phyloP scores from a whole-genome alignment of 208 protist genomes.

The Crithidia acanthocephali region DNA sequence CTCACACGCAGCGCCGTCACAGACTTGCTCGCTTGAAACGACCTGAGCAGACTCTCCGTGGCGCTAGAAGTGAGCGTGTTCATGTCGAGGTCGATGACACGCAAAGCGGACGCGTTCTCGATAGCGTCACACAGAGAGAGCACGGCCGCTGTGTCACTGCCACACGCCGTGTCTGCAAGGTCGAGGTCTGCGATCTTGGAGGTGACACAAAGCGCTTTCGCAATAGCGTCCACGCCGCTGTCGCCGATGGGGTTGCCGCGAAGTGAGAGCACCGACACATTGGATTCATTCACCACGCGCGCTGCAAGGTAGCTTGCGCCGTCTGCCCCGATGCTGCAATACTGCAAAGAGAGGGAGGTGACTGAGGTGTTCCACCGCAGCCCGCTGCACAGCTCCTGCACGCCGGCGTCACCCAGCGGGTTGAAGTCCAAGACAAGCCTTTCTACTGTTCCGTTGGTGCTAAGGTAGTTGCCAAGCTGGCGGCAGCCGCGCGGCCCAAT shows the following conservation, averaged over 20 bases:
- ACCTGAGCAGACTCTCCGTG: conserved; percentile 46
- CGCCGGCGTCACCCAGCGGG: conserved; percentile 72
- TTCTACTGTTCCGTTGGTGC: conserved; percentile 74
- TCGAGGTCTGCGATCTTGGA: conserved; percentile 73
- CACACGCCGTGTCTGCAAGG: conserved; percentile 83
- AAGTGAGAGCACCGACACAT: conserved; percentile 70
- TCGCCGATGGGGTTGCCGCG: conserved; percentile 71
- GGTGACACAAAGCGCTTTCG: conserved; percentile 52
- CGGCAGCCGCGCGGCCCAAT: conserved; percentile 72
- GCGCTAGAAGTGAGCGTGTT: conserved; percentile 68
- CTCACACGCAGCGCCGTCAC: conserved; percentile 54
- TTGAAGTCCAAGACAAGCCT: conserved; percentile 84
- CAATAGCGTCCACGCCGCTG: conserved; percentile 70
- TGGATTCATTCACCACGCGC: conserved; percentile 72
- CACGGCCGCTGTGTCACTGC: conserved; percentile 47
- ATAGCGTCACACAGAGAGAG: conserved; percentile 84
- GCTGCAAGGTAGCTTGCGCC: conserved; percentile 62
- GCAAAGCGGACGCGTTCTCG: conserved; percentile 56
- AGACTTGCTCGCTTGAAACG: conserved; percentile 60
- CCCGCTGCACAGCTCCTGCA: conserved; percentile 57
- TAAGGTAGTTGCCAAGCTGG: conserved; percentile 68
- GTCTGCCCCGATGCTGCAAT: conserved; percentile 58
- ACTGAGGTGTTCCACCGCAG: conserved; percentile 88
- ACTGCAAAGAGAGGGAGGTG: conserved; percentile 74
- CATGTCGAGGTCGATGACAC: conserved; percentile 73